These are phyloP conservation scores for Microsporum audouinii DNA, from an alignment of 2,329 filamentous ascomycete genomes.

Conservation along the genomic window DNA sequence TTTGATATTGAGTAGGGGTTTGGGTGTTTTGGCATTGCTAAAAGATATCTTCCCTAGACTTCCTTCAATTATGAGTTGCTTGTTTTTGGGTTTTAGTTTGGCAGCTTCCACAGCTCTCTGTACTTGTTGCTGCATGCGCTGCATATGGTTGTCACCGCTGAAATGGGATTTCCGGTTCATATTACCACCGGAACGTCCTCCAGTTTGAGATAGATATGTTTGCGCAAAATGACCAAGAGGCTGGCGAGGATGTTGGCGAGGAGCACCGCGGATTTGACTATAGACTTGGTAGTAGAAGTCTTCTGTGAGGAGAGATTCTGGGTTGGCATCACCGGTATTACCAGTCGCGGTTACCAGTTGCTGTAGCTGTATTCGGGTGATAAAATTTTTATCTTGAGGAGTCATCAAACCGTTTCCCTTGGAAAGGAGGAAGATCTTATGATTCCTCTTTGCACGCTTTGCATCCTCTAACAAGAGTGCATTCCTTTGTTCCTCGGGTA, in stretches of 20 bases:
- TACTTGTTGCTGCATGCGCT: conserved; percentile 98
- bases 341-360: conserved; percentile 89
- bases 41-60: conserved; percentile 97
- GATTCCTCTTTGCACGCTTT: conserved; percentile 89
- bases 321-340: conserved; percentile 66
- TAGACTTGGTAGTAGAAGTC: conserved; percentile 99
- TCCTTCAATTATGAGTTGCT: conserved; percentile 89
- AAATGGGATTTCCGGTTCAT: conserved; percentile 60
- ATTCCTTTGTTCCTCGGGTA: conserved; percentile 74
- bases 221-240: conserved; percentile 93
- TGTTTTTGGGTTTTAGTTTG: conserved; percentile 95
- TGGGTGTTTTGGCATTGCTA: conserved; percentile 95
- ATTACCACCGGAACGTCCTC: conserved; percentile 60
- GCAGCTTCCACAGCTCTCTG: conserved; percentile 93
- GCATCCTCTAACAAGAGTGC: conserved; percentile 83
- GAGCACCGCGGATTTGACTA: conserved; percentile 80
- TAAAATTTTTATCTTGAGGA: conserved; percentile 98
- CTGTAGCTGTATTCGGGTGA: conserved; percentile 93
- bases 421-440: conserved; percentile 89
- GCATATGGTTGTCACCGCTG: conserved; percentile 90
- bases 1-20: conserved; percentile 91
- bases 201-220: conserved; percentile 93
- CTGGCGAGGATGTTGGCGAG: conserved; percentile 82
- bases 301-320: conserved; percentile 71
- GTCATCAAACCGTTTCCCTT: conserved; percentile 98